These are phyloP conservation scores for Chenopodium formosanum DNA, from an alignment of 148 eudicot species.

Conservation along the genomic window DNA sequence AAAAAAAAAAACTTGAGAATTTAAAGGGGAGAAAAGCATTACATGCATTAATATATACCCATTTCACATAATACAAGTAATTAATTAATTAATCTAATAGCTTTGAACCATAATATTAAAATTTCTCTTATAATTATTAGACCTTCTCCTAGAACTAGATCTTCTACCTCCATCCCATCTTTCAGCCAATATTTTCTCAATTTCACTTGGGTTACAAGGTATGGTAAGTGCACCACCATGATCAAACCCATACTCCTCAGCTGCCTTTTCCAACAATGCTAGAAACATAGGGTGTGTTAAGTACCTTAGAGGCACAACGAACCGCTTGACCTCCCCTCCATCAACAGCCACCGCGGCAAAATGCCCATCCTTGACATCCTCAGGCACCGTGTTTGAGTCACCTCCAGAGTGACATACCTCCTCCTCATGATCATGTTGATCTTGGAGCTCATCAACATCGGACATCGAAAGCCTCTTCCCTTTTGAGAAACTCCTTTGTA, in stretches of 20 bases:
- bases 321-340: constrained; percentile 35
- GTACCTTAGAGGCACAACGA: constrained; percentile 53
- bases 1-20: background rate
- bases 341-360: constrained; percentile 60
- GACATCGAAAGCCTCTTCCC: constrained; percentile 32
- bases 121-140: background rate
- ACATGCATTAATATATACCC: background rate
- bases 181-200: constrained; percentile 44
- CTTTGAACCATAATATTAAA: constrained; percentile 8
- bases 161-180: background rate
- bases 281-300: constrained; percentile 48
- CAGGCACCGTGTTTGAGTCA: constrained; percentile 30
- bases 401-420: background rate
- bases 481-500: constrained; percentile 47
- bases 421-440: constrained; percentile 6
- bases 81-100: background rate
- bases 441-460: constrained; percentile 9
- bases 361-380: constrained; percentile 71
- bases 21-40: background rate
- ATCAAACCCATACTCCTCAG: constrained; percentile 70
- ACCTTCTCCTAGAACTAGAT: background rate
- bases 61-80: background rate
- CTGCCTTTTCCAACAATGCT: constrained; percentile 60
- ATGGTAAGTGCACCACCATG: constrained; percentile 56
- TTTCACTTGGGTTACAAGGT: constrained; percentile 53